Evolutionary conservation across 345 rosid genomes (phyloP).

Genomic region (Bruguiera sexangula): DNA sequence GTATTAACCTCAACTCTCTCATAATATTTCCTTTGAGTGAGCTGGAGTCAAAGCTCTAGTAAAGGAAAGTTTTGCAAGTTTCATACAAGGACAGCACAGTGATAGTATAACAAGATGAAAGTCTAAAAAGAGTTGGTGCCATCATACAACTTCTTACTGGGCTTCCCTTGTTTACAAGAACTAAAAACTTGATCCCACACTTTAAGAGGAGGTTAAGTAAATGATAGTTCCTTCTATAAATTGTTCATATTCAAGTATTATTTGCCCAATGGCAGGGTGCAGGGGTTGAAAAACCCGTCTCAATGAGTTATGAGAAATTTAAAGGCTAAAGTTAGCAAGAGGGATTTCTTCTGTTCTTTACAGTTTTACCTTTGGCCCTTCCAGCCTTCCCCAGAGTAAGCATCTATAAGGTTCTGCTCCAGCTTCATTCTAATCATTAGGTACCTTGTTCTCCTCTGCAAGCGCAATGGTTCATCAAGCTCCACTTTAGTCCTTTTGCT

Average conservation of each 20-base stretch:
- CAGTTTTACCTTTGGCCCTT: slow-evolving; percentile 89
- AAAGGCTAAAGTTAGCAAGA: slow-evolving; percentile 1
- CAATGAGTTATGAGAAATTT: not conserved
- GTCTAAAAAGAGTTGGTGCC: not conserved
- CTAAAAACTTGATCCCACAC: not conserved
- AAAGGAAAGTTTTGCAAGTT: no score
- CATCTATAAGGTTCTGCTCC: slow-evolving; percentile 98
- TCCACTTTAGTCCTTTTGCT: slow-evolving; percentile 44
- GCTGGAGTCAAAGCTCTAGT: no score
- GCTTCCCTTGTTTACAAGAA: not conserved
- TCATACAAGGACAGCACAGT: no score
- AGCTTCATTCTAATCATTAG: slow-evolving; percentile 85
- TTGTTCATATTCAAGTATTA: no score
- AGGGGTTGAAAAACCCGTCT: not conserved
- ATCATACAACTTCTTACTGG: not conserved
- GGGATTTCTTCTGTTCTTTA: not conserved
- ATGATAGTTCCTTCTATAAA: no score
- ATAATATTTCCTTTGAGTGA: no score
- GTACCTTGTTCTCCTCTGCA: slow-evolving; percentile 90
- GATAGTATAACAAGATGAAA: no score
- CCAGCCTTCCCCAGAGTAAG: slow-evolving; percentile 97
- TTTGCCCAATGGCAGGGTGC: no score
- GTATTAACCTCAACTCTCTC: no score
- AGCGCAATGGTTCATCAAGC: slow-evolving; percentile 67
- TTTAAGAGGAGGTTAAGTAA: no score